Evolutionary conservation across 1,284 basidiomycete species (phyloP).

Genomic region (Singerocomus rubriflavus): DNA sequence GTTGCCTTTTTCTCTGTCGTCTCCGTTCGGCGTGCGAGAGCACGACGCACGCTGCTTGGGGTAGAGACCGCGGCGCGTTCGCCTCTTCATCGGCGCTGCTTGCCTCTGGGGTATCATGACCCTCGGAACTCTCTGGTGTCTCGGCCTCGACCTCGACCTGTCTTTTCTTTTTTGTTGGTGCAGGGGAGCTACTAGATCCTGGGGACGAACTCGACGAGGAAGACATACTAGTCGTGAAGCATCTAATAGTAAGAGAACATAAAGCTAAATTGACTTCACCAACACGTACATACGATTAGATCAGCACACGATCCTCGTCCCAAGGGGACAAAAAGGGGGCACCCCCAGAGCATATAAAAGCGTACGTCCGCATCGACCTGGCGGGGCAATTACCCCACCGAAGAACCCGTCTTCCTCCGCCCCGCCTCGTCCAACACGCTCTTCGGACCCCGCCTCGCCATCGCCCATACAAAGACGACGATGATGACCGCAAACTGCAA

Average conservation of each 20-base stretch:
- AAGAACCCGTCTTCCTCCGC: conserved; percentile 36
- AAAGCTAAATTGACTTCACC: background rate
- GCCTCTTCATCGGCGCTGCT: conserved; percentile 11
- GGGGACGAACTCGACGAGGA: conserved; percentile 20
- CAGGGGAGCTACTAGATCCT: conserved; percentile 12
- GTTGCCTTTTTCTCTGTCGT: conserved; percentile 54
- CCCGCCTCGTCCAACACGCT: conserved; percentile 57
- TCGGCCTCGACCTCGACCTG: conserved; percentile 7
- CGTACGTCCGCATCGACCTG: conserved; percentile 3
- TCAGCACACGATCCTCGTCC: conserved; percentile 18
- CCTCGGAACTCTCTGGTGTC: conserved; percentile 7
- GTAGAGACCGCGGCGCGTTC: conserved; percentile 5
- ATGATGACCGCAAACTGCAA: conserved; percentile 72
- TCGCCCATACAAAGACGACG: conserved; percentile 70
- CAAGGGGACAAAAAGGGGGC: background rate
- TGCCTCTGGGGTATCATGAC: conserved; percentile 2
- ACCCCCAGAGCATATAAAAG: conserved; percentile 2
- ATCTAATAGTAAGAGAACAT: too few relatives aligned
- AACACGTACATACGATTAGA: conserved; percentile 17
- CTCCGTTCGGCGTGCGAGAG: conserved; percentile 73
- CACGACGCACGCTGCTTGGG: conserved; percentile 31
- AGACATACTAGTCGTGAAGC: conserved; percentile 6
- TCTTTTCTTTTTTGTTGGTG: conserved; percentile 24
- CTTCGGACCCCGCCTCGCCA: conserved; percentile 73
- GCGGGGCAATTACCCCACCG: conserved; percentile 1